A percentile compares a stretch with the other conserved stretches of the same genome.
These are phyloP conservation scores for Zasmidium citrigriseum DNA, from an alignment of 2,329 filamentous ascomycete genomes.

Conservation along the genomic window DNA sequence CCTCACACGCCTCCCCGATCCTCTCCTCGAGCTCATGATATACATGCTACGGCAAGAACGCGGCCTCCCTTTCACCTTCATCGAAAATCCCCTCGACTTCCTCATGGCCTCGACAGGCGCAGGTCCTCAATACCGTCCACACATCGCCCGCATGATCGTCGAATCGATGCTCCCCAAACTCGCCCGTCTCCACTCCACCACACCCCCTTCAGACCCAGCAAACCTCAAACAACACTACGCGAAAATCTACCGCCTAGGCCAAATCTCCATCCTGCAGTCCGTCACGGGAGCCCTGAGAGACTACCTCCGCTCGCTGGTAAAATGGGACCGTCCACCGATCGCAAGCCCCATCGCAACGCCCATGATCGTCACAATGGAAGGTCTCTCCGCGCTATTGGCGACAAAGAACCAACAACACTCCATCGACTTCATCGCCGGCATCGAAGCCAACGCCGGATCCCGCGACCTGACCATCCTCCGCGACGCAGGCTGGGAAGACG, in stretches of 20 bases:
- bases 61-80: slow-evolving; percentile 31
- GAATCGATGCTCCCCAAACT: slow-evolving; percentile 36
- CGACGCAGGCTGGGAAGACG: slow-evolving; percentile 38
- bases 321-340: background rate
- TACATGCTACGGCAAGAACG: slow-evolving; percentile 38
- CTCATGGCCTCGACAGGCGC: slow-evolving; percentile 23
- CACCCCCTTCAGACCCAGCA: slow-evolving; percentile 23
- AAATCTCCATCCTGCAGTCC: slow-evolving; percentile 35
- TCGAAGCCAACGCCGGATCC: slow-evolving; percentile 33
- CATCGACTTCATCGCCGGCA: slow-evolving; percentile 32
- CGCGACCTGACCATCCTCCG: slow-evolving; percentile 32
- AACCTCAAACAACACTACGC: slow-evolving; percentile 45
- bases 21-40: slow-evolving; percentile 37
- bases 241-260: slow-evolving; percentile 45
- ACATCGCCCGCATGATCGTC: slow-evolving; percentile 37
- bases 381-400: slow-evolving; percentile 40
- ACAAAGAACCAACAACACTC: slow-evolving; percentile 47
- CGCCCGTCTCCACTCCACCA: slow-evolving; percentile 30
- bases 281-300: slow-evolving; percentile 29
- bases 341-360: slow-evolving; percentile 13
- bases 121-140: slow-evolving; percentile 34
- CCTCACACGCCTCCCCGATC: slow-evolving; percentile 32
- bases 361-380: slow-evolving; percentile 33
- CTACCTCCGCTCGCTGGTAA: slow-evolving; percentile 30
- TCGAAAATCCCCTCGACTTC: slow-evolving; percentile 28